Conservation (phyloP, 2,329 filamentous ascomycete species). For the Fusarium torreyae region DNA sequence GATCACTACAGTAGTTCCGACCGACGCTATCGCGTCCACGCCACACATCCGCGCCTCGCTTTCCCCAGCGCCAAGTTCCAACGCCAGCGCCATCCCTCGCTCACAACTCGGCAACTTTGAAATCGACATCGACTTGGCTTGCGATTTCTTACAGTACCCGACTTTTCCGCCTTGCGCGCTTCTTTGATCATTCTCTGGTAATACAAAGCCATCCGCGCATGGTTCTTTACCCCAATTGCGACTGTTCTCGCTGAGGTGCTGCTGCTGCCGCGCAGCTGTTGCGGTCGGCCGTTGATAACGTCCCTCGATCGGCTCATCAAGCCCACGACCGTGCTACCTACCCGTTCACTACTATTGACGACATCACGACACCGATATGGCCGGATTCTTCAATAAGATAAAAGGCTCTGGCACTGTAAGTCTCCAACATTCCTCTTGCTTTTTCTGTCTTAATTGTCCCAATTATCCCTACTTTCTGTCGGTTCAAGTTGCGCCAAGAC, state of each 20-base stretch:
- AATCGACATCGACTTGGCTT: constrained; percentile 27
- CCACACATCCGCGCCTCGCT: constrained; percentile 46
- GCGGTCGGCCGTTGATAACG: constrained; percentile 50
- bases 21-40: constrained; percentile 47
- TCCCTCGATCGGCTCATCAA: constrained; percentile 45
- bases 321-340: constrained; percentile 31
- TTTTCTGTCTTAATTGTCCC: constrained; percentile 17
- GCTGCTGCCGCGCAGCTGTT: constrained; percentile 56
- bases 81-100: constrained; percentile 34
- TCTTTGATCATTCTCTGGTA: constrained; percentile 11
- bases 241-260: constrained; percentile 50
- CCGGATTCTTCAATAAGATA: constrained; percentile 72
- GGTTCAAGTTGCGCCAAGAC: constrained; percentile 36
- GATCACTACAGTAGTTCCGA: constrained; percentile 40
- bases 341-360: constrained; percentile 28
- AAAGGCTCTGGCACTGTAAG: constrained; percentile 70
- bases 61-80: constrained; percentile 33
- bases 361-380: constrained; percentile 60
- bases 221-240: constrained; percentile 44
- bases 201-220: constrained; percentile 47
- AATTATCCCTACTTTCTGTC: constrained; percentile 44
- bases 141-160: constrained; percentile 12
- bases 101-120: constrained; percentile 37
- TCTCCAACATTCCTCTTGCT: constrained; percentile 44
- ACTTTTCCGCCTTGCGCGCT: constrained; percentile 17